Conservation (phyloP, 768 basidiomycete species). For the Rhodotorula diobovata region DNA sequence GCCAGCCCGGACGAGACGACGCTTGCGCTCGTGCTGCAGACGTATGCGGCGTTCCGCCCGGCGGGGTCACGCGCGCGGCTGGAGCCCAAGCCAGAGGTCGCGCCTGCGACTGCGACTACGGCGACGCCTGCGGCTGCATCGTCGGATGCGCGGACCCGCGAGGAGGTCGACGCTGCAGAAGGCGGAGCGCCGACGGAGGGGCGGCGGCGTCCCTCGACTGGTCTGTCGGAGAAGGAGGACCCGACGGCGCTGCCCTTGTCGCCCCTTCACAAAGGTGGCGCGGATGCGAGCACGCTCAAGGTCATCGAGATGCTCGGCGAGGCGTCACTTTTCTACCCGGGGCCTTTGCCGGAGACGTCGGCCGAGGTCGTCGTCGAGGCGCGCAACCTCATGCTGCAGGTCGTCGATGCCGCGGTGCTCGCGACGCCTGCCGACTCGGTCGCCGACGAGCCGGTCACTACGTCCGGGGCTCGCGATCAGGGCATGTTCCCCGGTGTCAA, state of each 20-base stretch:
- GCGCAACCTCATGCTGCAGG: conserved; percentile 27
- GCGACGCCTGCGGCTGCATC: background rate
- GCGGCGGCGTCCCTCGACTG: conserved; percentile 1
- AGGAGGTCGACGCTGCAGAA: no score
- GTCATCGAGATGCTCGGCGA: conserved; percentile 32
- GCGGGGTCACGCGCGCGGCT: background rate
- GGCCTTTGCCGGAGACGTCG: conserved; percentile 30
- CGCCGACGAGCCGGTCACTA: background rate
- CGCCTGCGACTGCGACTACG: background rate
- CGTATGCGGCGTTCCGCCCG: conserved; percentile 30
- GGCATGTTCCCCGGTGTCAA: conserved; percentile 50
- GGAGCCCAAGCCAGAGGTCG: no score
- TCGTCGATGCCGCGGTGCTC: conserved; percentile 8
- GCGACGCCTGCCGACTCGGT: background rate
- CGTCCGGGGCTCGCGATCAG: no score
- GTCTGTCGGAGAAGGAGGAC: conserved; percentile 12
- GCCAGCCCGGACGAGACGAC: conserved; percentile 22
- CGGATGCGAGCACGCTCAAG: background rate
- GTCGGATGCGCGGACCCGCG: no score
- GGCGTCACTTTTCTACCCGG: conserved; percentile 33
- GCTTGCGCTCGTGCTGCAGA: conserved; percentile 34
- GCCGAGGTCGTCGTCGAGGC: conserved; percentile 30
- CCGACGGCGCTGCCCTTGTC: background rate
- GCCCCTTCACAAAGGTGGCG: background rate
- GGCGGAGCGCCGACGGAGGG: no score